Base-by-base conservation (phyloP, 2,329 filamentous ascomycete species). In the Botrytis fabae region DNA sequence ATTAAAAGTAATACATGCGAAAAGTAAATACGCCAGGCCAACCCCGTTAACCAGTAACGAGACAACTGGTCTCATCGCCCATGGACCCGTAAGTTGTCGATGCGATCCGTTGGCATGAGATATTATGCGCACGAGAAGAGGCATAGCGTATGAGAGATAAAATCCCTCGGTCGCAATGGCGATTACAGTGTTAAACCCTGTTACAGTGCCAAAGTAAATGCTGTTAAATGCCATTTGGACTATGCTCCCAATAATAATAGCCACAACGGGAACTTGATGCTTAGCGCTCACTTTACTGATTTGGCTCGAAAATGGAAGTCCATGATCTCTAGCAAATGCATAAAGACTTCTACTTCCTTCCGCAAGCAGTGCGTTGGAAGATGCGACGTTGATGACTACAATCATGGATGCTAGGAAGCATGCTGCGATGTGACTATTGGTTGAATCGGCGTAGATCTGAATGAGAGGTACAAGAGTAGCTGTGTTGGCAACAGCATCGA, bases 81-180 rank as follows among this genome's bases (percentile, higher is more conserved):
- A 84, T 46, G 82, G 81, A 1, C 83, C 82, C 8, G 78, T 81
- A 32, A 83, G 76, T 25, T 81, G 76, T 18, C 75, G 78, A 44
- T 83, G 81, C 51, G 84, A 81, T 38, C 83, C 82, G 16, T 80
- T 81, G 70, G 85, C 81, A 74, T 83, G 84, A 14, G 83, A 84
- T 40, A 86, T 80, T 38, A 89, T 81, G 60, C 86, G 85, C 20
- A 84, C 84, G 28, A 87, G 78, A 0, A 89, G 81, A 0, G 87
- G 86, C 80, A 88, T 85, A 18, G 87, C 85, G 76, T 89, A 89
- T 0, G 87, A 89, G 1, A 89, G 81, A 75, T 89, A 89, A 76
- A 89, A 89, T 0, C 87, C 88, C 74, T 87, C 84, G 0, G 87
- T 89, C 0, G 87, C 84, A 70, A 89, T 88, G 9, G 86, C 83